phyloP scores from a whole-genome alignment of 345 rosid genomes.

The Kandelia obovata region DNA sequence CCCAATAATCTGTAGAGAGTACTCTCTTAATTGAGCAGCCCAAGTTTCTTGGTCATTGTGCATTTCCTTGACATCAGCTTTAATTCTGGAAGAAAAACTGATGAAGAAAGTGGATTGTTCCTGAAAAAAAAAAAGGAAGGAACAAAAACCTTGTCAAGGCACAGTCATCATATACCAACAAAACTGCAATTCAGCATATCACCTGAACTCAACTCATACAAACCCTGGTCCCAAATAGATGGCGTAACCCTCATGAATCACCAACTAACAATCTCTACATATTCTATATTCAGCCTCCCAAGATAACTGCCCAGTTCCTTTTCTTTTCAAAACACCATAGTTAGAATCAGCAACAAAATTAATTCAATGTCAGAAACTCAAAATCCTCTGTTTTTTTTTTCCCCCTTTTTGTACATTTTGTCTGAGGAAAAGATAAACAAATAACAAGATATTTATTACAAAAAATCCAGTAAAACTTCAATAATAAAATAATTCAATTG shows the following conservation, averaged over 20 bases:
- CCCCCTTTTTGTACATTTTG: too few species aligned
- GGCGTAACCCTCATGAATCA: neutral
- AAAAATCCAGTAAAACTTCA: too few species aligned
- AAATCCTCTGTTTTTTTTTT: too few species aligned
- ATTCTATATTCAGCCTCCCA: neutral
- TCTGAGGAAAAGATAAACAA: too few species aligned
- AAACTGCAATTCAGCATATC: neutral
- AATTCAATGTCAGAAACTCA: neutral
- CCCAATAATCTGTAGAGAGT: conserved; percentile 42
- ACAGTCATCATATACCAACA: conserved; percentile 11
- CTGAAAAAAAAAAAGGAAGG: conserved; percentile 41
- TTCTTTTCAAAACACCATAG: neutral
- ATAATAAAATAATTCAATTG: neutral
- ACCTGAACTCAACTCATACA: neutral
- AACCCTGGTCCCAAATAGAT: neutral
- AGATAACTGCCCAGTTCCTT: neutral
- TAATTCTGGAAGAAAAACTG: conserved; percentile 42
- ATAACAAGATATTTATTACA: too few species aligned
- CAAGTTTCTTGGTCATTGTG: conserved; percentile 37
- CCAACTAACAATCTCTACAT: neutral
- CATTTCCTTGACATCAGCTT: conserved; percentile 36
- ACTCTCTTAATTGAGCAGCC: conserved; percentile 65
- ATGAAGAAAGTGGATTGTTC: conserved; percentile 38
- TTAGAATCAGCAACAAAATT: neutral
- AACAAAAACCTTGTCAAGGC: conserved; percentile 12